Percentiles rank a stretch among this genome's conserved stretches.
These are phyloP conservation scores for Boletus rubropictus DNA, from an alignment of 768 basidiomycete genomes.

Conservation along the genomic window DNA sequence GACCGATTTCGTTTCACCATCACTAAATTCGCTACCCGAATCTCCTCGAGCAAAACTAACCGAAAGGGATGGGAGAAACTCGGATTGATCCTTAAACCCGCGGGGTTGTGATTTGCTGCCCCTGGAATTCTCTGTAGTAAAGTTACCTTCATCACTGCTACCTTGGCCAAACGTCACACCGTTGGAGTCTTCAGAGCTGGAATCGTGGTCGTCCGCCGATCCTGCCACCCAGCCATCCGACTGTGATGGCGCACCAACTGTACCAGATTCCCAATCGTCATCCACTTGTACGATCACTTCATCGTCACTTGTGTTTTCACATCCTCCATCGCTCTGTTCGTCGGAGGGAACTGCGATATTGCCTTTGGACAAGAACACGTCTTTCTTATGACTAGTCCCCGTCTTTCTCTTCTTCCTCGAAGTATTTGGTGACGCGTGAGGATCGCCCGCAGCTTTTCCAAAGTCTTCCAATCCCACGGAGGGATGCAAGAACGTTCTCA, in stretches of 20 bases:
- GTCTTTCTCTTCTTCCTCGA: constrained; percentile 16
- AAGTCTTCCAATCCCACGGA: constrained; percentile 12
- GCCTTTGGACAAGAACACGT: constrained; percentile 1
- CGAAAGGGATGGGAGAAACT: constrained; percentile 85
- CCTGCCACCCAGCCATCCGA: constrained; percentile 35
- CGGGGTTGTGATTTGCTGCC: constrained; percentile 19
- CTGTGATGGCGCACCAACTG: constrained; percentile 27
- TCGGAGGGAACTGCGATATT: neutral
- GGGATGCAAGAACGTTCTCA: constrained; percentile 41
- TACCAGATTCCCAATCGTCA: constrained; percentile 41
- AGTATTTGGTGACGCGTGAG: constrained; percentile 7
- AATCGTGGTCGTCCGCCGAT: constrained; percentile 28
- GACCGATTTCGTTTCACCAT: constrained; percentile 49
- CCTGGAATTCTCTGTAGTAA: constrained; percentile 10
- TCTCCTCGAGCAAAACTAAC: constrained; percentile 80
- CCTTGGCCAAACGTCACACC: constrained; percentile 31
- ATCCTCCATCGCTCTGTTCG: constrained; percentile 18
- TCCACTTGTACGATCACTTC: constrained; percentile 9
- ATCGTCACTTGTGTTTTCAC: constrained; percentile 16
- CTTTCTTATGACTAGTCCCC: neutral
- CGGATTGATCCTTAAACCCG: constrained; percentile 34
- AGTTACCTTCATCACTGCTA: constrained; percentile 17
- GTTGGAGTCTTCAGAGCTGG: constrained; percentile 15
- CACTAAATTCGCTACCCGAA: constrained; percentile 73
- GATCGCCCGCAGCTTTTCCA: constrained; percentile 9